A percentile compares a stretch with the other conserved stretches of the same genome.
phyloP scores from a whole-genome alignment of 192 early-diverging fungal genomes.

The Umbelopsis isabellina region DNA sequence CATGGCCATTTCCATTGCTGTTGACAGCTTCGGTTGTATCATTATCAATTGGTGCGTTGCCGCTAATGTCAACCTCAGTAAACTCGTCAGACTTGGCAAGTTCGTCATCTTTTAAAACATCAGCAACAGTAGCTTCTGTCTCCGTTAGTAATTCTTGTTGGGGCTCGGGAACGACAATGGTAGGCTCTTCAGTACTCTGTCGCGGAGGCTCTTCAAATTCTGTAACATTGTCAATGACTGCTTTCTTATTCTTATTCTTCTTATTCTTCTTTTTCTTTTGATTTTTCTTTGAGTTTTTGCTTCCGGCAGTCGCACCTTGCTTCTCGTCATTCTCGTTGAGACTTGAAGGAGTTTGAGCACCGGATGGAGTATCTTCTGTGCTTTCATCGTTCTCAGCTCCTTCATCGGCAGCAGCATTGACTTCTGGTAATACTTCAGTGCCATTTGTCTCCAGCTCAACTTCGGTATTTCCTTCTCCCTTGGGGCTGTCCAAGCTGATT shows the following conservation, averaged over 20 bases:
- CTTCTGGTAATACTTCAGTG: not conserved
- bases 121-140: not conserved
- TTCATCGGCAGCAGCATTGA: not conserved
- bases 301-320: not conserved
- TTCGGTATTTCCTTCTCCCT: not conserved
- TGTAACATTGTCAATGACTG: not conserved
- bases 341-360: conserved; percentile 1
- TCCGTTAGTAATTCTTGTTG: not conserved
- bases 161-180: not conserved
- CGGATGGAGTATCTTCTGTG: not conserved
- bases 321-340: not conserved
- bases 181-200: not conserved
- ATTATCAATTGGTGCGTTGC: not conserved
- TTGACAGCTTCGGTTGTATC: not conserved
- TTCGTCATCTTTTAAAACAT: not conserved
- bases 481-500: not conserved
- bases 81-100: conserved; percentile 7
- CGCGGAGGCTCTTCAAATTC: not conserved
- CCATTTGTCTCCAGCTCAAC: not conserved
- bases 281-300: conserved; percentile 13
- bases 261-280: conserved; percentile 14
- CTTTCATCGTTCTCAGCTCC: not conserved
- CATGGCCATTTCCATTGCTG: not conserved
- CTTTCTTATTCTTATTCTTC: conserved; percentile 16
- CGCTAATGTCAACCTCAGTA: not conserved